Conservation (phyloP, 2,329 filamentous ascomycete genomes). For the Aureobasidium namibiae region DNA sequence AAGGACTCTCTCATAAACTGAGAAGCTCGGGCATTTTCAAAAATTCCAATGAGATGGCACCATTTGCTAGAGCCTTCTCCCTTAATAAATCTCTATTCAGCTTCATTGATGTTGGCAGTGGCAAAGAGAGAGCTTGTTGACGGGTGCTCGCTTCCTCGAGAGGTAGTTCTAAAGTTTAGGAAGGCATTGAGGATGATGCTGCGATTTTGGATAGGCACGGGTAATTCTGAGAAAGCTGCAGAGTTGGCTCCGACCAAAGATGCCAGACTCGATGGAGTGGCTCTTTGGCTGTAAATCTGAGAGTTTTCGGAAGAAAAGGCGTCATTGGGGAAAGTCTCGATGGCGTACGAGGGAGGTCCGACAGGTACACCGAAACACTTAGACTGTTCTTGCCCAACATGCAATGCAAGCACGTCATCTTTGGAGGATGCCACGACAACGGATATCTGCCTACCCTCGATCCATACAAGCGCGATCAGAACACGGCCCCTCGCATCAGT, state of each 20-base stretch:
- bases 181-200: slow-evolving; percentile 87
- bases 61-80: slow-evolving; percentile 40
- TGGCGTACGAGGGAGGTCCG: slow-evolving; percentile 86
- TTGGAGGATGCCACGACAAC: slow-evolving; percentile 54
- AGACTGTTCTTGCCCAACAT: slow-evolving; percentile 48
- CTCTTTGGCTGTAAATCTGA: slow-evolving; percentile 65
- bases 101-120: slow-evolving; percentile 53
- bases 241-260: slow-evolving; percentile 89
- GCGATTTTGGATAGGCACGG: slow-evolving; percentile 42
- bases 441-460: slow-evolving; percentile 42
- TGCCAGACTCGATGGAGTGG: slow-evolving; percentile 63
- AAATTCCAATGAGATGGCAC: slow-evolving; percentile 30
- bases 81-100: slow-evolving; percentile 48
- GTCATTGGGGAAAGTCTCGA: slow-evolving; percentile 87
- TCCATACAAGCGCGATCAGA: slow-evolving; percentile 34
- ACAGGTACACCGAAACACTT: slow-evolving; percentile 54
- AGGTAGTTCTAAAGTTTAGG: slow-evolving; percentile 62
- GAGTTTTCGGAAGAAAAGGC: slow-evolving; percentile 82
- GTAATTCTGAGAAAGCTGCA: slow-evolving; percentile 57
- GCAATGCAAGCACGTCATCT: slow-evolving; percentile 57
- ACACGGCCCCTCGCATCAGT: slow-evolving; percentile 32
- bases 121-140: slow-evolving; percentile 60
- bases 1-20: slow-evolving; percentile 34
- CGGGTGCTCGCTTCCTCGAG: slow-evolving; percentile 59
- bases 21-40: slow-evolving; percentile 33